A percentile compares a stretch with the other conserved stretches of the same genome.
These are phyloP conservation scores for Penicillium goetzii DNA, from an alignment of 495 filamentous ascomycete species.

Conservation along the genomic window DNA sequence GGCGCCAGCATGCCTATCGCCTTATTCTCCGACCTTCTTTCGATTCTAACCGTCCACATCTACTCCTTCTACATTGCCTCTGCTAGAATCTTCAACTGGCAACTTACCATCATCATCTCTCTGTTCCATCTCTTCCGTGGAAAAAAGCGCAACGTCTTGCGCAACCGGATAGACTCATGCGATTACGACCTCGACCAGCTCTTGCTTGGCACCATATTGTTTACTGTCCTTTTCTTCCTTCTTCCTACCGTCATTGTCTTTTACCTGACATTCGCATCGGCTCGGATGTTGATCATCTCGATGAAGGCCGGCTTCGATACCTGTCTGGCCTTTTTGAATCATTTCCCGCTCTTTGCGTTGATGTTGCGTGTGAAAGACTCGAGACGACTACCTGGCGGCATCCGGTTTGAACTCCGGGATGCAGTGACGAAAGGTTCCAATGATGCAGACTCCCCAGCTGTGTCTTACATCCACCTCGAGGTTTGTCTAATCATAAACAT, in stretches of 20 bases:
- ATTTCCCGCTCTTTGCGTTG: slow-evolving; percentile 95
- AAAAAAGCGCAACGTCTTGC: slow-evolving; percentile 95
- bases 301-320: slow-evolving; percentile 90
- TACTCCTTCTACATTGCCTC: slow-evolving; percentile 98
- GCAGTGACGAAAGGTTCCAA: slow-evolving; percentile 34
- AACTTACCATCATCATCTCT: slow-evolving; percentile 92
- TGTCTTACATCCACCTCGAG: slow-evolving; percentile 81
- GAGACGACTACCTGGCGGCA: slow-evolving; percentile 85
- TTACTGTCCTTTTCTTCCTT: slow-evolving; percentile 93
- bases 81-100: slow-evolving; percentile 97
- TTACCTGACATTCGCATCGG: slow-evolving; percentile 93
- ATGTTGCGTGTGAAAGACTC: slow-evolving; percentile 98
- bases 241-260: slow-evolving; percentile 94
- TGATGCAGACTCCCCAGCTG: slow-evolving; percentile 38
- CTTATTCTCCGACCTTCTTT: slow-evolving; percentile 91
- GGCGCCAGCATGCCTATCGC: slow-evolving; percentile 97
- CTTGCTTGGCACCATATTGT: slow-evolving; percentile 93
- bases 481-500: slow-evolving; percentile 43
- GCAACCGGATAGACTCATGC: slow-evolving; percentile 97
- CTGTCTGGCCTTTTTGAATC: slow-evolving; percentile 89
- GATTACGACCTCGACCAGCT: slow-evolving; percentile 99
- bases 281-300: slow-evolving; percentile 91
- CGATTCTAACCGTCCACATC: slow-evolving; percentile 90
- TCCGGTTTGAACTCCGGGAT: slow-evolving; percentile 86
- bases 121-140: slow-evolving; percentile 98